These are phyloP conservation scores for Neurospora sp. DNA, from an alignment of 2,329 filamentous ascomycete genomes.

Conservation along the genomic window DNA sequence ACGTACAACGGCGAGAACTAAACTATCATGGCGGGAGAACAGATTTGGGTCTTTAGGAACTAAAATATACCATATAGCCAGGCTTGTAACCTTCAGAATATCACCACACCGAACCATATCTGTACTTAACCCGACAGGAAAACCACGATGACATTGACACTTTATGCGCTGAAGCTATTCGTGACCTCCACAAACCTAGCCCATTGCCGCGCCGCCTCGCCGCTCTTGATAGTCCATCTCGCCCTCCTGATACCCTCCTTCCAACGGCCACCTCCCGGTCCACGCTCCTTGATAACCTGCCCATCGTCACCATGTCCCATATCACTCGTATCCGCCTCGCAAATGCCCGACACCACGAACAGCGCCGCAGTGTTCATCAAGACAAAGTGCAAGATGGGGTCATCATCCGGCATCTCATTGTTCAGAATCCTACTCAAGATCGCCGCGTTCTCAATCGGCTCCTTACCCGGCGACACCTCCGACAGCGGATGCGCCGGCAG, in stretches of 20 bases:
- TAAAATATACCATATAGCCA: neutral
- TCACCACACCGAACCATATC: neutral
- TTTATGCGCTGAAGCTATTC: constrained; percentile 33
- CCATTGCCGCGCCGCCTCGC: constrained; percentile 78
- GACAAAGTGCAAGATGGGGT: constrained; percentile 88
- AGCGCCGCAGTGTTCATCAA: constrained; percentile 88
- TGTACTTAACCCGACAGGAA: neutral
- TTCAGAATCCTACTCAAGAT: constrained; percentile 71
- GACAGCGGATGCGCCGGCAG: constrained; percentile 62
- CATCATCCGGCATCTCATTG: constrained; percentile 61
- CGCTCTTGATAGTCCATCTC: constrained; percentile 78
- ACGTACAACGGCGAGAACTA: neutral
- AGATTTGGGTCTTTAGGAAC: neutral
- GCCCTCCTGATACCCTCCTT: constrained; percentile 88
- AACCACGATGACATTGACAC: neutral
- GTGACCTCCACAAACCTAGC: constrained; percentile 75
- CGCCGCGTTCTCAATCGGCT: constrained; percentile 76
- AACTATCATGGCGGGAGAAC: neutral
- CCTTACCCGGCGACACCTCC: constrained; percentile 75
- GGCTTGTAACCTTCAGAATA: neutral
- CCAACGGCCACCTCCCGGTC: constrained; percentile 82
- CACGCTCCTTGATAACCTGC: constrained; percentile 68
- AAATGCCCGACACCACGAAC: constrained; percentile 76
- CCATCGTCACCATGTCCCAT: constrained; percentile 78
- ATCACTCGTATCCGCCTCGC: constrained; percentile 69